phyloP scores from a whole-genome alignment of 2,329 filamentous ascomycete genomes.

The Apiospora hydei region DNA sequence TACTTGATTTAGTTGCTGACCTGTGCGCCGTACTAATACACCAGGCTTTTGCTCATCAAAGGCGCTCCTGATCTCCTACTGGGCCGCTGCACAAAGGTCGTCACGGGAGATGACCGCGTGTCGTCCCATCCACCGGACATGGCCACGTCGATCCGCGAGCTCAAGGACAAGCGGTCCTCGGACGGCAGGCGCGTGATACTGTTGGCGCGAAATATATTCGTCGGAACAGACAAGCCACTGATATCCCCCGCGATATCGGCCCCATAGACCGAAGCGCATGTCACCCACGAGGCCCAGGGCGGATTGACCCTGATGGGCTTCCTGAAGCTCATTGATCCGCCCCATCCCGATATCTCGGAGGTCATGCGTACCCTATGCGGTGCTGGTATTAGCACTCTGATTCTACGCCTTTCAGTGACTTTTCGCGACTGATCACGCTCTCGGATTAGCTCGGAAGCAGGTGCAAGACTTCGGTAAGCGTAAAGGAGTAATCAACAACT shows the following conservation, averaged over 20 bases:
- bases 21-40: too few relatives aligned
- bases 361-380: too few relatives aligned
- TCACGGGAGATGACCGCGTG: slow-evolving; percentile 43
- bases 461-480: too few relatives aligned
- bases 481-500: not conserved
- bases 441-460: too few relatives aligned
- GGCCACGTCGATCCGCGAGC: too few relatives aligned
- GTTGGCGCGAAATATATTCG: slow-evolving; percentile 46
- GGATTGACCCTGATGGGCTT: slow-evolving; percentile 76
- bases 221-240: slow-evolving; percentile 35
- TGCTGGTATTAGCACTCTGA: too few relatives aligned
- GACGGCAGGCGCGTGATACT: too few relatives aligned
- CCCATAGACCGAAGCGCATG: not conserved
- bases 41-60: slow-evolving; percentile 57
- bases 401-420: too few relatives aligned
- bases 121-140: too few relatives aligned
- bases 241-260: not conserved
- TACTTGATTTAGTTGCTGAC: slow-evolving; percentile 47
- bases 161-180: too few relatives aligned
- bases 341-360: slow-evolving; percentile 73
- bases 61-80: slow-evolving; percentile 61
- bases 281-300: slow-evolving; percentile 53
- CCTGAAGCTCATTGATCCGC: slow-evolving; percentile 79
- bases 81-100: slow-evolving; percentile 44
- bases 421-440: too few relatives aligned